phyloP scores from a whole-genome alignment of 2,329 filamentous ascomycete species.

The Botrytis paeoniae region DNA sequence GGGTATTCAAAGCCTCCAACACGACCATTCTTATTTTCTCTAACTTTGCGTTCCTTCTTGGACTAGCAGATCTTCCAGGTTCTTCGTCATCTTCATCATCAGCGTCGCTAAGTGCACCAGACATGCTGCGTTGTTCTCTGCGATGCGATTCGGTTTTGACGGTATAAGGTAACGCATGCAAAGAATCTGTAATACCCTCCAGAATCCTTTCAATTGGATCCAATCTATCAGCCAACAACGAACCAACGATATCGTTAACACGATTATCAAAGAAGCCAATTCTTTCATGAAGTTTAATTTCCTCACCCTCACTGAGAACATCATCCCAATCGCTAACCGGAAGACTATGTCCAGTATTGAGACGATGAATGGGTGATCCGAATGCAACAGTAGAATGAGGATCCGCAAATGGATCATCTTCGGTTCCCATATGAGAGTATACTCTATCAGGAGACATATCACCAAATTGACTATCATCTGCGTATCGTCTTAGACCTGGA shows the following conservation, averaged over 20 bases:
- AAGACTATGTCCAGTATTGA: constrained; percentile 61
- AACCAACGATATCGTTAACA: constrained; percentile 81
- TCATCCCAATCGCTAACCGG: constrained; percentile 91
- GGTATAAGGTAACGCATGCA: constrained; percentile 52
- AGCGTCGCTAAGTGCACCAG: constrained; percentile 77
- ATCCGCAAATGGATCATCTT: constrained; percentile 36
- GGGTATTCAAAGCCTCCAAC: constrained; percentile 66
- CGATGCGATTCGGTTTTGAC: constrained; percentile 54
- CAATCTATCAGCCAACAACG: constrained; percentile 71
- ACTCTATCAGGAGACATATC: constrained; percentile 42
- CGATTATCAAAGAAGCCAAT: constrained; percentile 88
- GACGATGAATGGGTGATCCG: constrained; percentile 57
- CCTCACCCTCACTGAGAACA: constrained; percentile 76
- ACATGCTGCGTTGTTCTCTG: constrained; percentile 62
- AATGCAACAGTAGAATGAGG: constrained; percentile 43
- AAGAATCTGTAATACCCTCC: constrained; percentile 67
- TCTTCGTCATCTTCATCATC: constrained; percentile 79
- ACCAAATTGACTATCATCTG: constrained; percentile 5
- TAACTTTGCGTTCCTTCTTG: constrained; percentile 71
- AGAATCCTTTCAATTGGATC: constrained; percentile 80
- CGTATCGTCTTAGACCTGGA: constrained; percentile 46
- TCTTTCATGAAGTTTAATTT: constrained; percentile 76
- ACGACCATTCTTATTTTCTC: constrained; percentile 77
- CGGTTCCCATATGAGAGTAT: constrained; percentile 47
- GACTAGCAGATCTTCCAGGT: constrained; percentile 69